Conservation (phyloP, 192 early-diverging fungal species). For the Backusella tarrabulga region DNA sequence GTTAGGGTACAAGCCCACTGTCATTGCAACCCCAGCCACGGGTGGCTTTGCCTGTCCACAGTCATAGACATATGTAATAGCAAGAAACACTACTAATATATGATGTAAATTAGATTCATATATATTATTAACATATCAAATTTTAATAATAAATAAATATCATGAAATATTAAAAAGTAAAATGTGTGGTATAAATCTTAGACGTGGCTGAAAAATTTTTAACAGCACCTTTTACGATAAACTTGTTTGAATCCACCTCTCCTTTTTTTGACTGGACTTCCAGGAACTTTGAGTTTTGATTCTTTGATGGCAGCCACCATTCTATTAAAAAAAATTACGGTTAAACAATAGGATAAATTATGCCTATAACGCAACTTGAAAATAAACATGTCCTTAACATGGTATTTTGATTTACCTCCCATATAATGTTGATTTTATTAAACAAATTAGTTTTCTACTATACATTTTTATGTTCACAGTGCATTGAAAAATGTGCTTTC, state of each 20-base stretch:
- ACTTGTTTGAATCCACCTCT: too few species aligned
- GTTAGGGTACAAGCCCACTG: slow-evolving; percentile 34
- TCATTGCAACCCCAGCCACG: slow-evolving; percentile 29
- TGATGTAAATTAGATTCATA: background rate
- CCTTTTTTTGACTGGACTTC: background rate
- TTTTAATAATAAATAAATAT: background rate
- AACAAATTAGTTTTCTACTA: too few species aligned
- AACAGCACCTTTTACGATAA: background rate
- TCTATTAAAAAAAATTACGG: background rate
- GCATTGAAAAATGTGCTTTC: background rate
- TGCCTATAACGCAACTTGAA: background rate
- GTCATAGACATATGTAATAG: background rate
- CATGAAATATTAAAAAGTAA: background rate
- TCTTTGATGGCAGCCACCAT: background rate
- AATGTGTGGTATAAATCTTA: too few species aligned
- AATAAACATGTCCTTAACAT: background rate
- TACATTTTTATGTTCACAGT: background rate
- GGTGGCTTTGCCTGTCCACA: slow-evolving; percentile 36
- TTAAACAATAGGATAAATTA: background rate
- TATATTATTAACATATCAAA: background rate
- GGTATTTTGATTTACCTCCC: background rate
- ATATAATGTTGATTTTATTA: too few species aligned
- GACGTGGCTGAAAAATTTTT: too few species aligned
- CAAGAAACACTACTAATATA: background rate
- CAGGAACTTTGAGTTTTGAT: background rate